phyloP scores from a whole-genome alignment of 73 alveolate species.

The Tetrahymena thermophila region DNA sequence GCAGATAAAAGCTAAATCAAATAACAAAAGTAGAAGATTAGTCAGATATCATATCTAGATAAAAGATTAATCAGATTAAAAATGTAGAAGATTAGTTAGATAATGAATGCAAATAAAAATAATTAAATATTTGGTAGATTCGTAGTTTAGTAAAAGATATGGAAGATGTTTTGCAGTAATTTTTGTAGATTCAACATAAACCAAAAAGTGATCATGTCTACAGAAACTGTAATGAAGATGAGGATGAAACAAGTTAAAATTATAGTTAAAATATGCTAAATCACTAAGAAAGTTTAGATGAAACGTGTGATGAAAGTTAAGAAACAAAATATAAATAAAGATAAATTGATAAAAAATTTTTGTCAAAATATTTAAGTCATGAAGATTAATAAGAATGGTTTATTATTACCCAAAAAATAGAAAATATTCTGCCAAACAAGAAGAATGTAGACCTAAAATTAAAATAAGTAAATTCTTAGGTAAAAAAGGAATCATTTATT shows the following conservation, averaged over 20 bases:
- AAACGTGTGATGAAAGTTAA: background rate
- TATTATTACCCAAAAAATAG: background rate
- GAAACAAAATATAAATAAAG: background rate
- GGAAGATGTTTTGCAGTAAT: background rate
- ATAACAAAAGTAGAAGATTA: too few relatives aligned
- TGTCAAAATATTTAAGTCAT: background rate
- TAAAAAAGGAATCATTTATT: background rate
- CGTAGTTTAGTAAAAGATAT: background rate
- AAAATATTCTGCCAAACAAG: background rate
- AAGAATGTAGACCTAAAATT: background rate
- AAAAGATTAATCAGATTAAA: too few relatives aligned
- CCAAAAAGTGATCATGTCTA: background rate
- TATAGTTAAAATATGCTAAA: background rate
- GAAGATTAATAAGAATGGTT: background rate
- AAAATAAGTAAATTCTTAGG: background rate
- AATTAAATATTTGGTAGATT: background rate
- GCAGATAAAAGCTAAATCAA: too few relatives aligned
- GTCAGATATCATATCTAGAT: too few relatives aligned
- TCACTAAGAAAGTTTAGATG: background rate
- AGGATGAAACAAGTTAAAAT: background rate
- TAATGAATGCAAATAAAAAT: too few relatives aligned
- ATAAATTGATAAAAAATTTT: background rate
- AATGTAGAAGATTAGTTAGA: too few relatives aligned
- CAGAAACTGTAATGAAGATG: background rate
- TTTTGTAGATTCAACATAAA: background rate